Evolutionary conservation across 1,139 yeast genomes (phyloP), one percentile per base, ranked within the genome.

Genomic region (Arxiozyma heterogenica): DNA sequence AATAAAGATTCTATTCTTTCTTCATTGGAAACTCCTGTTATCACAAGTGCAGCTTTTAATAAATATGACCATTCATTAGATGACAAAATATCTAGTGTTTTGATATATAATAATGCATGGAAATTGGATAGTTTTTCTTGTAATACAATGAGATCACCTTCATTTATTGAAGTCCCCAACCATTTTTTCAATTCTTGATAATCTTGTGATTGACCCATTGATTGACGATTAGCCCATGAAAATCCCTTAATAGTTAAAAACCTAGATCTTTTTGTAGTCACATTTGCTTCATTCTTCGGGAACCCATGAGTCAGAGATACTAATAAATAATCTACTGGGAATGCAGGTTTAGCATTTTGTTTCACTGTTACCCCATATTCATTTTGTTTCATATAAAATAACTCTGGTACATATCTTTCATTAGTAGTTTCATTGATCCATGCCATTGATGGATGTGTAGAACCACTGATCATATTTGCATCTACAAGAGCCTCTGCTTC

Each of bases 251-350:
- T 61, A 4, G 70, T 70, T 25, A 67, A 65, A 64, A 83, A 81
- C 4, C 43, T 69, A n/a, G 27, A 27, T 25, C 30, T 43, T 22
- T 12, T 41, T 23, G 6, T 44, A 12, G n/a, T 12, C 23, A 17
- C 34, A 12, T 43, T 41, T 15, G 34, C 42, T 0, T 75, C 75
- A 17, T 23, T 18, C 55, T 80, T 75, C 1, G 96, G 96, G 78
- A 93, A 93, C 1, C 98, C 96, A 68, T 93, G 98, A 18, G 95
- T 86, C 57, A 93, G 73, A 3, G 97, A 85, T 0, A 93, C 95
- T 53, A 94, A 72, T 57, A 94, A 72, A 68, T 88, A 94, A 60
- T 94, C 98, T 18, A 89, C 94, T 0, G 99, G 99, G 70, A 94
- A 90, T 7, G 96, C 89, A 0, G 98, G 98, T 65, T 87, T 88